These are phyloP conservation scores for Rachicladosporium sp. DNA, from an alignment of 2,329 filamentous ascomycete species.

Conservation along the genomic window DNA sequence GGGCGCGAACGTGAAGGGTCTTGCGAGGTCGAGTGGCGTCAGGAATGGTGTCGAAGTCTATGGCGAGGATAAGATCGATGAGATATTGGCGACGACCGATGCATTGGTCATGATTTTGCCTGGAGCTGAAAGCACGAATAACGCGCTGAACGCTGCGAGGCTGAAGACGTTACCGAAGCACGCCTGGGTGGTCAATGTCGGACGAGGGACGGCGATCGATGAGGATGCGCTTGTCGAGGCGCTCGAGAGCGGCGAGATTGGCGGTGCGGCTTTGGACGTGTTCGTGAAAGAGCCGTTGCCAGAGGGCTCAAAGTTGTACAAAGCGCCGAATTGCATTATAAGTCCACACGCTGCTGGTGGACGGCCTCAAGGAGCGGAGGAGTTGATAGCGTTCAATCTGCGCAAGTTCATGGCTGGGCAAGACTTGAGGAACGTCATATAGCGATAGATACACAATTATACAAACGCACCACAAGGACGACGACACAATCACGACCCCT, in stretches of 20 bases:
- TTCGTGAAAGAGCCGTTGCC: constrained; percentile 43
- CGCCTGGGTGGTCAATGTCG: constrained; percentile 37
- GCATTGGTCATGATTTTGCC: constrained; percentile 57
- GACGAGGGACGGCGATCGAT: constrained; percentile 40
- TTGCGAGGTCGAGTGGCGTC: constrained; percentile 46
- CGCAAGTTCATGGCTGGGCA: constrained; percentile 48
- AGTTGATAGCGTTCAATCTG: constrained; percentile 49
- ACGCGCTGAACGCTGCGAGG: constrained; percentile 44
- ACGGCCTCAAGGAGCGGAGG: constrained; percentile 48
- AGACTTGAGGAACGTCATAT: constrained; percentile 44
- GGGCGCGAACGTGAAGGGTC: constrained; percentile 46
- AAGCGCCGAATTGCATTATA: constrained; percentile 40
- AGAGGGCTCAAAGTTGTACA: constrained; percentile 30
- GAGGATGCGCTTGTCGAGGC: constrained; percentile 38
- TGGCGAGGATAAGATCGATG: constrained; percentile 40
- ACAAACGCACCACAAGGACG: no score
- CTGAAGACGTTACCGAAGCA: constrained; percentile 44
- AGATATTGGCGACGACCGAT: constrained; percentile 46
- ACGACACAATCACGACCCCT: no score
- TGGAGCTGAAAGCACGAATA: constrained; percentile 42
- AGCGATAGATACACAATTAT: no score
- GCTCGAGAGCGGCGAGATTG: constrained; percentile 31
- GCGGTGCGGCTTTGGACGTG: constrained; percentile 41
- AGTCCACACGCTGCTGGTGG: constrained; percentile 50
- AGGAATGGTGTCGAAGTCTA: constrained; percentile 47